A percentile compares a stretch with the other conserved stretches of the same genome.
These are phyloP conservation scores for Kwoniella heveanensis DNA, from an alignment of 768 basidiomycete species.

Conservation along the genomic window DNA sequence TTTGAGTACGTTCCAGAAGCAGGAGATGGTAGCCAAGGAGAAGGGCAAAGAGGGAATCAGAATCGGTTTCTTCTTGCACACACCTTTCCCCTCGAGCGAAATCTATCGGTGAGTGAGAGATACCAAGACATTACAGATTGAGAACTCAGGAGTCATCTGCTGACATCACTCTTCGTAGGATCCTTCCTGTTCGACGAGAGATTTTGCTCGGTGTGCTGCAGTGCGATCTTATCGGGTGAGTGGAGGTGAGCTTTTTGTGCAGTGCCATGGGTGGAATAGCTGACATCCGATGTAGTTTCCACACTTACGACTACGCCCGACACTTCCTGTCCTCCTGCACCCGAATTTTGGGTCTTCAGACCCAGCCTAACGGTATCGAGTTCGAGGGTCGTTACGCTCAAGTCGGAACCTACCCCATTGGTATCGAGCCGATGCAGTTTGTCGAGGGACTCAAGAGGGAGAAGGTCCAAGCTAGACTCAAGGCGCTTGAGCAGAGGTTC, in stretches of 20 bases:
- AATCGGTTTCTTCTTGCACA: slow-evolving; percentile 98
- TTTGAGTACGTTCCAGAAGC: slow-evolving; percentile 43
- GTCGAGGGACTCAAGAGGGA: slow-evolving; percentile 81
- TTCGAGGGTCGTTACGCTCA: slow-evolving; percentile 93
- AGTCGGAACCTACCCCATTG: slow-evolving; percentile 98
- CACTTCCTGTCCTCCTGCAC: slow-evolving; percentile 99
- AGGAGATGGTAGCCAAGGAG: slow-evolving; percentile 50
- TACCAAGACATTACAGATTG: not conserved
- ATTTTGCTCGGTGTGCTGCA: slow-evolving; percentile 94
- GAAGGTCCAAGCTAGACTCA: slow-evolving; percentile 76
- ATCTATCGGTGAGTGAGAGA: slow-evolving; percentile 76
- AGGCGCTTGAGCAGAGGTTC: slow-evolving; percentile 83
- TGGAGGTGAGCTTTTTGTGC: no score
- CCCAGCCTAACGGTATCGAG: slow-evolving; percentile 97
- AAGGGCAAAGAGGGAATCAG: slow-evolving; percentile 64
- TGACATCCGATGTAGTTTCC: slow-evolving; percentile 62
- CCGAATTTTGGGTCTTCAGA: slow-evolving; percentile 88
- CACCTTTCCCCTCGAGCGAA: slow-evolving; percentile 95
- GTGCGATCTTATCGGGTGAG: slow-evolving; percentile 85
- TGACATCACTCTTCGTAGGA: slow-evolving; percentile 60
- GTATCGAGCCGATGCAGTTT: slow-evolving; percentile 93
- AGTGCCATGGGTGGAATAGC: no score
- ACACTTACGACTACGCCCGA: slow-evolving; percentile 99
- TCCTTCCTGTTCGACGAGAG: slow-evolving; percentile 93
- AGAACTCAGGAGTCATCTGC: not conserved